Percentiles rank a stretch among this genome's conserved stretches.
Evolutionary conservation across 306 rosid genomes (phyloP).

Genomic region (Canavalia gladiata): DNA sequence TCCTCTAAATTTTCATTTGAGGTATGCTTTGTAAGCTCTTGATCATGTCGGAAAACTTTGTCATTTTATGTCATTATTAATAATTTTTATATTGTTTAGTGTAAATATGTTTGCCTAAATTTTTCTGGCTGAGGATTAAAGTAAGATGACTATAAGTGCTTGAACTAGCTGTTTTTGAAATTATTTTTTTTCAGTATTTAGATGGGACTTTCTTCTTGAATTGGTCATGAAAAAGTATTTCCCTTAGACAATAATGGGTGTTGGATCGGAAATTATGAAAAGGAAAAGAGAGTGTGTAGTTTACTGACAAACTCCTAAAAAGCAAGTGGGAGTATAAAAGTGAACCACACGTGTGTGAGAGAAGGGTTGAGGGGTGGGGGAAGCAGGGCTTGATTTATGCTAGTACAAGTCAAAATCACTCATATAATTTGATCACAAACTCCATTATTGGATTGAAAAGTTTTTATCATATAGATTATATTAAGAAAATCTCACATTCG

Average conservation of each 20-base stretch:
- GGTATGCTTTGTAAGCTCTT: conserved; percentile 53
- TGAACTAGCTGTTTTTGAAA: conserved; percentile 16
- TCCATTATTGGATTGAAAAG: neutral
- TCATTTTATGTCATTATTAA: conserved; percentile 29
- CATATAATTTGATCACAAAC: neutral
- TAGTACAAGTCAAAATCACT: neutral
- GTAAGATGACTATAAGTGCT: neutral
- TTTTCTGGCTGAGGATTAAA: conserved; percentile 28
- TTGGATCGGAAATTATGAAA: conserved; percentile 21
- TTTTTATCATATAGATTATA: neutral
- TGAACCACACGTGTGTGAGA: neutral
- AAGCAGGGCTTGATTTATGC: neutral
- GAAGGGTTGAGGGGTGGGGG: too few relatives aligned
- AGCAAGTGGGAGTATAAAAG: neutral
- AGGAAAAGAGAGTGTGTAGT: neutral
- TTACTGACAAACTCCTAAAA: neutral
- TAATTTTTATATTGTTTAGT: conserved; percentile 32
- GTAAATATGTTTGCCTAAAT: conserved; percentile 14
- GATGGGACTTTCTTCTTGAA: conserved; percentile 23
- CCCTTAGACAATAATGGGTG: conserved; percentile 1
- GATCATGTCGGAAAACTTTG: conserved; percentile 19
- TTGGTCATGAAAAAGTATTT: conserved; percentile 2
- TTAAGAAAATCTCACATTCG: too few relatives aligned
- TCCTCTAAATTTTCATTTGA: conserved; percentile 57
- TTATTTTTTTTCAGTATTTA: neutral